Conservation (phyloP, 2,329 filamentous ascomycete genomes). For the Akanthomyces uredinophilus region DNA sequence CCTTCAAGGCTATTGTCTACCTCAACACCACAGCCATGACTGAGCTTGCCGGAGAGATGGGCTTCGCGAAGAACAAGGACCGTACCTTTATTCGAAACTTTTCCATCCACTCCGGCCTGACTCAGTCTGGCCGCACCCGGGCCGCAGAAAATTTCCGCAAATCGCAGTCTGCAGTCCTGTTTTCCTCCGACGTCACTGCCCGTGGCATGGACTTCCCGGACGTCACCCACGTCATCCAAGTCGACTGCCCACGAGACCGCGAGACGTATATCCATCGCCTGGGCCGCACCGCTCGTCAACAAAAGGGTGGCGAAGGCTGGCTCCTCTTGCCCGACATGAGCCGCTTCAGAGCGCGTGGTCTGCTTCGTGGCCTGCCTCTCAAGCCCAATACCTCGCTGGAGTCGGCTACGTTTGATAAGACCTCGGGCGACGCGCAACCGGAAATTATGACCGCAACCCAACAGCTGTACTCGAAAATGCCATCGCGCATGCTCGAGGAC, state of each 20-base stretch:
- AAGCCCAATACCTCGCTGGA: constrained; percentile 48
- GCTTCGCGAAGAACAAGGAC: constrained; percentile 32
- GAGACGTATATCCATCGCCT: constrained; percentile 74
- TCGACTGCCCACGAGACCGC: constrained; percentile 58
- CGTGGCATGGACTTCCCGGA: constrained; percentile 79
- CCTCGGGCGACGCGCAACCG: background rate
- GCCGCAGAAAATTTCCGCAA: constrained; percentile 68
- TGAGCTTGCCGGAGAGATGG: constrained; percentile 54
- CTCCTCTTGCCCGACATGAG: constrained; percentile 57
- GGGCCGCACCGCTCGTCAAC: constrained; percentile 70
- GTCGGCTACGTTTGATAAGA: constrained; percentile 37
- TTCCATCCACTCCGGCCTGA: constrained; percentile 75
- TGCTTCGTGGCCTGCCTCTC: constrained; percentile 57
- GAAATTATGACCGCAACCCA: background rate
- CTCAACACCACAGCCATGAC: constrained; percentile 75
- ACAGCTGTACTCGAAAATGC: constrained; percentile 37
- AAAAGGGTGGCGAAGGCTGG: constrained; percentile 67
- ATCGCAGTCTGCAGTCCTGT: constrained; percentile 57
- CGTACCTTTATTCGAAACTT: constrained; percentile 33
- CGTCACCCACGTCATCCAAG: constrained; percentile 74
- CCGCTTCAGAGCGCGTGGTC: constrained; percentile 38
- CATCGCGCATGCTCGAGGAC: constrained; percentile 26
- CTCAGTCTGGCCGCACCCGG: constrained; percentile 62
- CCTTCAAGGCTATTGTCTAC: constrained; percentile 97
- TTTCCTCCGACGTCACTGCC: constrained; percentile 76